Conservation (phyloP, 805 yeast genomes). For the Starmera amethionina region DNA sequence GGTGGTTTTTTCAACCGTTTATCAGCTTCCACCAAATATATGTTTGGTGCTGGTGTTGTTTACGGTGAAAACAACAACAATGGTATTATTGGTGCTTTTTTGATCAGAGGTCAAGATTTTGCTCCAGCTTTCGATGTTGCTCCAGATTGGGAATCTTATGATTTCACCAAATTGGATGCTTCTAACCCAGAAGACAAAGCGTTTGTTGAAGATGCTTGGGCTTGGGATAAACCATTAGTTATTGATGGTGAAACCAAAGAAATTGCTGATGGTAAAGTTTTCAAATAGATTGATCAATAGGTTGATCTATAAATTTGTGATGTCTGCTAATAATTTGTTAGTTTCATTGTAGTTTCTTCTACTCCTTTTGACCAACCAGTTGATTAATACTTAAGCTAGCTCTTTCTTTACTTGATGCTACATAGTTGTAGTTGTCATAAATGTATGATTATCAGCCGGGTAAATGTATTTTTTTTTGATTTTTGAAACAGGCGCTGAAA, state of each 20-base stretch:
- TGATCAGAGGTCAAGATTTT: slow-evolving; percentile 89
- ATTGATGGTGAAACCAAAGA: slow-evolving; percentile 74
- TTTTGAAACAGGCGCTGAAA: too few species aligned
- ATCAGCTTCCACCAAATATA: slow-evolving; percentile 81
- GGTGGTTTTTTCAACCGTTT: slow-evolving; percentile 98
- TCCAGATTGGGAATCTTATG: slow-evolving; percentile 97
- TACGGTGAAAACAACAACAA: slow-evolving; percentile 98
- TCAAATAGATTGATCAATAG: slow-evolving; percentile 47
- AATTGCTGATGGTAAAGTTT: slow-evolving; percentile 96
- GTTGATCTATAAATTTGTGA: too few species aligned
- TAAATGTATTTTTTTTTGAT: too few species aligned
- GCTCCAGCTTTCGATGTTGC: slow-evolving; percentile 95
- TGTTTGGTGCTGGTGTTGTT: slow-evolving; percentile 90
- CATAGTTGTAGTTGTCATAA: too few species aligned
- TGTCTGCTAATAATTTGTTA: too few species aligned
- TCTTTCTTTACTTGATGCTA: too few species aligned
- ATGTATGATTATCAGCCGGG: too few species aligned
- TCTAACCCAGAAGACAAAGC: slow-evolving; percentile 67
- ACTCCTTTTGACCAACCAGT: too few species aligned
- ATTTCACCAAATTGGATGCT: slow-evolving; percentile 74
- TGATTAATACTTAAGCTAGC: too few species aligned
- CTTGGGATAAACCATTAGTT: slow-evolving; percentile 93
- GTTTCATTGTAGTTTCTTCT: too few species aligned
- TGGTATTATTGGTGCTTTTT: slow-evolving; percentile 92
- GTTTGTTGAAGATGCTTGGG: slow-evolving; percentile 85